Evolutionary conservation across 345 rosid genomes (phyloP), one percentile per base, ranked within the genome.

Genomic region (Cardamine chenopodiifolia): DNA sequence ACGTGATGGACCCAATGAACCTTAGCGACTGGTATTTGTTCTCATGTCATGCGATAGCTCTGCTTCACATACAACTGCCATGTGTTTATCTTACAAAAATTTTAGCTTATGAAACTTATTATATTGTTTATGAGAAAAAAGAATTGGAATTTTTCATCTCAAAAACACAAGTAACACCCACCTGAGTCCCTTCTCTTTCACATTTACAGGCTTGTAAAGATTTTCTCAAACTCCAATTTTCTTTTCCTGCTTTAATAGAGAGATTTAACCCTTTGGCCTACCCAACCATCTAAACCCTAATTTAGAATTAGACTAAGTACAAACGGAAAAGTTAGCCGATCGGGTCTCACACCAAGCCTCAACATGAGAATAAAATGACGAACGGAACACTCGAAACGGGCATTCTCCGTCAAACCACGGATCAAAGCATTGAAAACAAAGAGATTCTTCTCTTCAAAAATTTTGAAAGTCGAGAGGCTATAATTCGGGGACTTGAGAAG

Each of bases 401-500:
- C 73, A 77, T 86, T 86, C 44, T 49, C 82, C 5, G 78, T 60
- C 0, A 89, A 78, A 47, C 89, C 88, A 63, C 88, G 88, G 39
- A 87, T 81, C 75, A 89, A 75, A 4, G 85, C 83, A 64, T 87
- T 86, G 83, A 89, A 87, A 61, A 78, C 55, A 53, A 82, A 83
- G 25, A 76, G 50, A 57, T 83, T 85, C 62, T 85, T 84, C 71
- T 76, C 83, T 62, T 69, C 31, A 34, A 32, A 82, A 42, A 78
- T 53, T 74, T 65, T 48, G 31, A 89, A 89, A 13, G 86, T 18
- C 6, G 86, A 67, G 60, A 87, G 52, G 15, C 85, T 64, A 49
- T 82, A 83, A 70, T 83, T 78, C 6, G 79, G 63, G 39, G 82
- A 84, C 20, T 81, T 81, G 71, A 63, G 85, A 20, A 80, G 76